Conservation (phyloP, 768 basidiomycete species). For the Leccinum rimulosum region DNA sequence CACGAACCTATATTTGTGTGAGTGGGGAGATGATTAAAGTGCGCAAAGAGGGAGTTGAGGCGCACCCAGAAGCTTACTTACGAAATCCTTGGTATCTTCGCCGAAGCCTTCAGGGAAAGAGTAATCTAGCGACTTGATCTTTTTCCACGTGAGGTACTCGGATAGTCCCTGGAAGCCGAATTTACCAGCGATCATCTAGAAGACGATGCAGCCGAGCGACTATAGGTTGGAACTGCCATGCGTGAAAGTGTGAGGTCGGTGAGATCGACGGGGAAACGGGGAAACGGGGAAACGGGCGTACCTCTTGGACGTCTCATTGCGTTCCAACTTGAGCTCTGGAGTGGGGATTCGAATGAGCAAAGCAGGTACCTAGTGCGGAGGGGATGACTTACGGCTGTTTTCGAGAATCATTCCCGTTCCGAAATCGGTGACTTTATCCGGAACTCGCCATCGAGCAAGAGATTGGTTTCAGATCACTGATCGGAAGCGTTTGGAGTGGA, state of each 20-base stretch:
- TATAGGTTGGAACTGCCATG: constrained; percentile 86
- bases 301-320: constrained; percentile 74
- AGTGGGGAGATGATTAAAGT: neutral
- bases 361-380: no score
- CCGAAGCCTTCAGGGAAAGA: constrained; percentile 86
- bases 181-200: constrained; percentile 81
- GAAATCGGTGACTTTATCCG: no score
- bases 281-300: constrained; percentile 28
- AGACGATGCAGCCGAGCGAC: constrained; percentile 93
- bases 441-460: no score
- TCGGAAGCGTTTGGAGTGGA: no score
- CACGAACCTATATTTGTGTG: constrained; percentile 45
- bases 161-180: constrained; percentile 91
- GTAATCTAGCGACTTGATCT: constrained; percentile 87
- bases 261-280: neutral
- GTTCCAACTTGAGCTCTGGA: constrained; percentile 72
- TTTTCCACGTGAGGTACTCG: constrained; percentile 93
- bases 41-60: neutral
- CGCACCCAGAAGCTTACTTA: constrained; percentile 69
- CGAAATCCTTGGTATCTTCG: constrained; percentile 73
- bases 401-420: no score
- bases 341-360: no score
- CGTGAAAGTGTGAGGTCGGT: neutral
- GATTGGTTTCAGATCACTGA: no score
- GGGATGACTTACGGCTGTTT: no score